Conservation (phyloP, 2,329 filamentous ascomycete species). For the Curvularia spicifera region DNA sequence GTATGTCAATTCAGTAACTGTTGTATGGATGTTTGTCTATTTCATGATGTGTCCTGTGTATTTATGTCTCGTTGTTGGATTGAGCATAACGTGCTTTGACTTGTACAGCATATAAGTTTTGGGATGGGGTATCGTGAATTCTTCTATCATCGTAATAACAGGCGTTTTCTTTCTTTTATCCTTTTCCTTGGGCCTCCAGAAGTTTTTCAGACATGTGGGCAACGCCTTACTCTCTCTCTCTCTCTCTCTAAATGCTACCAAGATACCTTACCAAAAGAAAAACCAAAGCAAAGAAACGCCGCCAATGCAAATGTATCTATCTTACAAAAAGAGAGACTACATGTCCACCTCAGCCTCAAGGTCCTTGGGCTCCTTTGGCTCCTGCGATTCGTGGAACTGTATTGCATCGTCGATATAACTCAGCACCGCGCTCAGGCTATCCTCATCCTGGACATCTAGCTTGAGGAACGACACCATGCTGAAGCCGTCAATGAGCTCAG, state of each 20-base stretch:
- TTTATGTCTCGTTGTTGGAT: neutral
- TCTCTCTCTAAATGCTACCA: neutral
- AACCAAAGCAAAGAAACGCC: slow-evolving; percentile 12
- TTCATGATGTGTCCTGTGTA: neutral
- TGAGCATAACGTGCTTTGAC: neutral
- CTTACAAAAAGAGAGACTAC: neutral
- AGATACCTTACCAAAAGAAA: neutral
- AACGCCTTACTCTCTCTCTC: neutral
- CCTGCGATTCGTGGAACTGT: slow-evolving; percentile 91
- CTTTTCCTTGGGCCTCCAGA: neutral
- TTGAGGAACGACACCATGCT: slow-evolving; percentile 97
- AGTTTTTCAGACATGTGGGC: neutral
- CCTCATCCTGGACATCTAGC: slow-evolving; percentile 87
- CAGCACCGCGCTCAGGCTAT: slow-evolving; percentile 82
- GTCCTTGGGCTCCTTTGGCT: slow-evolving; percentile 78
- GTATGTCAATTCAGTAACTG: neutral
- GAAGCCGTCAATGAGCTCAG: slow-evolving; percentile 91
- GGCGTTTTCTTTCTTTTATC: neutral
- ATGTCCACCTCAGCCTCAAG: slow-evolving; percentile 11
- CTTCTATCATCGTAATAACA: neutral
- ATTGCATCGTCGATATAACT: slow-evolving; percentile 96
- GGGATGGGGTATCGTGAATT: neutral
- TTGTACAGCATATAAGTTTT: neutral
- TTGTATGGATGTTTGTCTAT: neutral
- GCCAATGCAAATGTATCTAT: slow-evolving; percentile 5